Evolutionary conservation across 805 yeast species (phyloP), one percentile per base, ranked within the genome.

Genomic region (Cyberlindnera euphorbiae): DNA sequence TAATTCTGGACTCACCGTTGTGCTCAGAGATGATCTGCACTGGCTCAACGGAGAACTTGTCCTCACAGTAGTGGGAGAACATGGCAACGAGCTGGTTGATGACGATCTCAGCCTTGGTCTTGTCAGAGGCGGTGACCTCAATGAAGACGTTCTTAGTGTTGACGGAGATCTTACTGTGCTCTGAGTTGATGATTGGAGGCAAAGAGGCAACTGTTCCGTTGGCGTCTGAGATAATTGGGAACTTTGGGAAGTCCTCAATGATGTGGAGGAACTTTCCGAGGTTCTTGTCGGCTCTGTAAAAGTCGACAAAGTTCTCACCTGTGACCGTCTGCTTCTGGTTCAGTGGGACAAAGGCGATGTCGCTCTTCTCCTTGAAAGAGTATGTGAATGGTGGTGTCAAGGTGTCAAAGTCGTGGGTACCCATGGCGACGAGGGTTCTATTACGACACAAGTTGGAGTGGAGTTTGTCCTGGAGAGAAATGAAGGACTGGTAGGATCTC

Each of bases 101-200:
- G 40, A 93, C 99, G 56, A 93, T 73, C 56, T 87, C 97, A 33
- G 88, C 82, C 64, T 94, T 94, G 44, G 98, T 90, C 60, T 66
- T 83, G 60, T 93, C 99, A 34, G 95, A 86, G 47, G 95, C 99
- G 13, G 97, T 90, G 40, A 87, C 76, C 49, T 93, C 99, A 52
- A 93, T 79, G 61, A 90, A 87, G 43, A 94, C 84, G 55, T 93
- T 89, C 49, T 67, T 79, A 44, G 98, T 90, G 39, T 85, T 71
- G 46, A 88, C 63, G 14, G 93, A 70, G 53, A 93, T 86, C 67
- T 94, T 94, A 34, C 95, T 81, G 58, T 73, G 84, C 56, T 93
- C 82, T 26, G 95, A 82, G 68, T 93, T 93, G 68, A 93, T 94
- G 57, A 93, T 82, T 46, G 99, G 99, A 34, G 99, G 99, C 69